Evolutionary conservation across 1,139 yeast genomes (phyloP), one percentile per base, ranked within the genome.

Genomic region (Nakaseomyces delphensis): DNA sequence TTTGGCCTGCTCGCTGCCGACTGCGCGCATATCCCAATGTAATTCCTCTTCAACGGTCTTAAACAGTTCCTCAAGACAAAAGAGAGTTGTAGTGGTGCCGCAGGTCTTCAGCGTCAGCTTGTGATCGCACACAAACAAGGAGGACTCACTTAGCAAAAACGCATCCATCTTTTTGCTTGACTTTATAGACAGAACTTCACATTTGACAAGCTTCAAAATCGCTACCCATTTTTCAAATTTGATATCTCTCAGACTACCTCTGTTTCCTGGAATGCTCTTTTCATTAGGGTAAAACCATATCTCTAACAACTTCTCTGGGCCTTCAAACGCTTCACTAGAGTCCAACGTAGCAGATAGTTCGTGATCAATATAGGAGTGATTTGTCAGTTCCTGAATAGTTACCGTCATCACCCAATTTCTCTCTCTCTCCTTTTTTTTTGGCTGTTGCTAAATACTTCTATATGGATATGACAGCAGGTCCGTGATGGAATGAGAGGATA

Each of bases 271-370:
- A 29, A 70, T 55, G 5, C 65, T 53, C 9, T 59, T 53, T 11
- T 62, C 58, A 29, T 56, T 50, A 1, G 83, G 80, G 60, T 79
- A 79, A 59, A 87, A 81, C 96, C 96, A 89, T 46, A 91, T 70
- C 61, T 91, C 96, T 41, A 91, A 69, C 45, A 91, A 71, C 65
- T 91, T 91, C 64, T 91, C 98, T 16, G 98, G 97, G 10, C 98
- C 98, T 67, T 89, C 97, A 61, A 89, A 89, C 2, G 96, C 96
- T 59, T 77, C 81, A 15, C 94, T 73, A 25, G 96, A 86, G 65
- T 89, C 96, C 51, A 87, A 67, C 51, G 75, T 73, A 40, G 80
- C 80, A n/a, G 94, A 79, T 42, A 84, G 68, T 50, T 79, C 83
- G 63, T 81, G 86, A 62, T 86, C 86, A 55, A 83, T 77, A 56